phyloP scores from a whole-genome alignment of 768 basidiomycete genomes.

The Suillus brevipes region DNA sequence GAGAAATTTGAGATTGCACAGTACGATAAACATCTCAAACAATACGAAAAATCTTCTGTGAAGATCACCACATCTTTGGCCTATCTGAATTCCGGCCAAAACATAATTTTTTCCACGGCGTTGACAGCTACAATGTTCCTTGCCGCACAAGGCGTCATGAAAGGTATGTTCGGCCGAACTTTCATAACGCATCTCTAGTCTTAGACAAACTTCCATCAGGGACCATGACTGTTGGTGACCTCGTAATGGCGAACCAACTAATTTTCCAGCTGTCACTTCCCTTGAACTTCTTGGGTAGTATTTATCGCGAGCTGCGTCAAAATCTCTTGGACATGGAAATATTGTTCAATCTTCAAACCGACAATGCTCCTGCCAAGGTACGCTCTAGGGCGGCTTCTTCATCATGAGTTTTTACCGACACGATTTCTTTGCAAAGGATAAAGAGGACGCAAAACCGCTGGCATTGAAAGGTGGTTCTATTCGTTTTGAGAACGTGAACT shows the following conservation, averaged over 20 bases:
- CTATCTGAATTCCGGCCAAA: conserved; percentile 93
- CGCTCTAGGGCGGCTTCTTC: conserved; percentile 11
- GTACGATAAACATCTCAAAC: conserved; percentile 85
- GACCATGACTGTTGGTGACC: conserved; percentile 96
- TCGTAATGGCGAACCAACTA: conserved; percentile 99
- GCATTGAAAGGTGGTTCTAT: conserved; percentile 80
- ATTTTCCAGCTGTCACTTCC: conserved; percentile 97
- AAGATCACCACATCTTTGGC: conserved; percentile 95
- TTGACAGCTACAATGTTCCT: conserved; percentile 95
- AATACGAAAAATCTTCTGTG: conserved; percentile 89
- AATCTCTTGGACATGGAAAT: conserved; percentile 97
- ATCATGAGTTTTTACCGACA: neutral
- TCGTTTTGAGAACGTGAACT: conserved; percentile 87
- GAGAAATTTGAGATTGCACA: conserved; percentile 87
- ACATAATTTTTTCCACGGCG: conserved; percentile 92
- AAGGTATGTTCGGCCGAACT: conserved; percentile 52
- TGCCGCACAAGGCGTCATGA: conserved; percentile 91
- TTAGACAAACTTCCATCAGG: conserved; percentile 45
- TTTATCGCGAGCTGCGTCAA: conserved; percentile 96
- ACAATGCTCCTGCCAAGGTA: conserved; percentile 72
- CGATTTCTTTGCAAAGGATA: conserved; percentile 50
- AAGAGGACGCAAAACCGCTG: conserved; percentile 65
- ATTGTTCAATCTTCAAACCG: conserved; percentile 83
- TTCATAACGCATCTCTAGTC: neutral
- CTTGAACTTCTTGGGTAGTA: conserved; percentile 94